Conservation (phyloP, 2,329 filamentous ascomycete species). For the Calonectria naviculata region DNA sequence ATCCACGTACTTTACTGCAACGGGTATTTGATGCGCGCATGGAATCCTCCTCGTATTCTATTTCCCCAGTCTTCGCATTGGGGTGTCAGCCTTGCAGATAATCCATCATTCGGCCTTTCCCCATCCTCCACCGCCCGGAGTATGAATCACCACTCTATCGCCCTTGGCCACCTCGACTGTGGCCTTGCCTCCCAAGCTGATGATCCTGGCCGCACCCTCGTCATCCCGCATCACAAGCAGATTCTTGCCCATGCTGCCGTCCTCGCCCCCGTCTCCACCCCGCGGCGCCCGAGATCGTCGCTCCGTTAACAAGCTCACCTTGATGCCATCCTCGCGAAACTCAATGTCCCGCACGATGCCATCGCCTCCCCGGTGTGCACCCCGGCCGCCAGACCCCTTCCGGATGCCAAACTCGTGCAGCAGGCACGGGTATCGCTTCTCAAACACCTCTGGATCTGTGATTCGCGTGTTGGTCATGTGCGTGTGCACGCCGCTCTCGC, state of each 20-base stretch:
- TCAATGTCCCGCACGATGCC: constrained; percentile 83
- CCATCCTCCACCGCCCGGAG: constrained; percentile 33
- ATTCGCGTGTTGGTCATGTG: constrained; percentile 92
- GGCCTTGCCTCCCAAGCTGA: constrained; percentile 29
- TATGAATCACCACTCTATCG: constrained; percentile 28
- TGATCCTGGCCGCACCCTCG: constrained; percentile 46
- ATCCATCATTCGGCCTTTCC: constrained; percentile 1
- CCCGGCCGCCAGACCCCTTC: constrained; percentile 64
- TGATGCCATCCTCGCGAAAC: constrained; percentile 54
- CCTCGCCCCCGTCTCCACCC: constrained; percentile 74
- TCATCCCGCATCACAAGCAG: constrained; percentile 64
- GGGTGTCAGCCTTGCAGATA: background rate
- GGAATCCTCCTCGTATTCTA: background rate
- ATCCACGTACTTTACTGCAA: background rate
- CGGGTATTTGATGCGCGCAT: background rate
- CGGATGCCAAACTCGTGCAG: constrained; percentile 77
- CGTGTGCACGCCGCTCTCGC: constrained; percentile 80
- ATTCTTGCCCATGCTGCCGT: constrained; percentile 75
- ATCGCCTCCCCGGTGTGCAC: constrained; percentile 77
- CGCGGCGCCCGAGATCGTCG: constrained; percentile 66
- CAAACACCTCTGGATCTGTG: constrained; percentile 83
- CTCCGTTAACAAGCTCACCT: constrained; percentile 26
- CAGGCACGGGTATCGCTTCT: constrained; percentile 76
- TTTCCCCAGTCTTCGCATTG: background rate
- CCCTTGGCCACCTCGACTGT: constrained; percentile 28